Percentiles rank a stretch among this genome's conserved stretches.
Conservation (phyloP, 1,284 basidiomycete species). For the Austroboletus sp. region DNA sequence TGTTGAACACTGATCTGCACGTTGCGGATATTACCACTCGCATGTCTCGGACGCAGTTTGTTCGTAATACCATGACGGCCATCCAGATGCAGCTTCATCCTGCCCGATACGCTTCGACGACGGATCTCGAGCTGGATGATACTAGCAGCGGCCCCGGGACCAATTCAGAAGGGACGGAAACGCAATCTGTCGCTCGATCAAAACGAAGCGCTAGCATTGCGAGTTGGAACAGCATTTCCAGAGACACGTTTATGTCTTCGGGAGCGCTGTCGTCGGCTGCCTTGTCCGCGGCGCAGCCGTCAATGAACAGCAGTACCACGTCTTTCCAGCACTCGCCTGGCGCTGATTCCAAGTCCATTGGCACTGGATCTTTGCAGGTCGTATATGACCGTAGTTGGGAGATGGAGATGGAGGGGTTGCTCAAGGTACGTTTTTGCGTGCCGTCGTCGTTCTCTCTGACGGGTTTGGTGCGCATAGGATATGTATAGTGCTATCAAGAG, state of each 20-base stretch:
- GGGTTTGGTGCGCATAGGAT: constrained; percentile 50
- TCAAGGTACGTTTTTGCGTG: constrained; percentile 56
- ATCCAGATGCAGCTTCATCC: constrained; percentile 72
- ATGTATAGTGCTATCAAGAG: constrained; percentile 89
- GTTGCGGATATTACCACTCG: constrained; percentile 83
- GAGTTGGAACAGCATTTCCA: constrained; percentile 73
- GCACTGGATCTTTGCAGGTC: constrained; percentile 31
- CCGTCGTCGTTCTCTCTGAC: constrained; percentile 3
- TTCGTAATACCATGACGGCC: constrained; percentile 83
- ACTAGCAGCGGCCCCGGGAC: constrained; percentile 51
- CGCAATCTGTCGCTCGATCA: constrained; percentile 42
- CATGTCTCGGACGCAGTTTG: constrained; percentile 93
- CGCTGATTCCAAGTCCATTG: constrained; percentile 38
- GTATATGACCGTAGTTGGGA: constrained; percentile 71
- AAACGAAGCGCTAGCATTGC: constrained; percentile 75
- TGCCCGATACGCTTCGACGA: constrained; percentile 44
- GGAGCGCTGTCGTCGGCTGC: constrained; percentile 34
- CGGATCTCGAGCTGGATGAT: constrained; percentile 65
- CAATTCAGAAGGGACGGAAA: constrained; percentile 46
- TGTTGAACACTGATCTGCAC: constrained; percentile 96
- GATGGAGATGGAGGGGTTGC: constrained; percentile 71
- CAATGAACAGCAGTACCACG: constrained; percentile 32
- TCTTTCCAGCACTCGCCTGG: constrained; percentile 40
- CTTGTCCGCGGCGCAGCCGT: constrained; percentile 31
- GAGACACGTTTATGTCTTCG: constrained; percentile 45